Evolutionary conservation across 148 eudicot genomes (phyloP).

Genomic region (Drosera capensis): DNA sequence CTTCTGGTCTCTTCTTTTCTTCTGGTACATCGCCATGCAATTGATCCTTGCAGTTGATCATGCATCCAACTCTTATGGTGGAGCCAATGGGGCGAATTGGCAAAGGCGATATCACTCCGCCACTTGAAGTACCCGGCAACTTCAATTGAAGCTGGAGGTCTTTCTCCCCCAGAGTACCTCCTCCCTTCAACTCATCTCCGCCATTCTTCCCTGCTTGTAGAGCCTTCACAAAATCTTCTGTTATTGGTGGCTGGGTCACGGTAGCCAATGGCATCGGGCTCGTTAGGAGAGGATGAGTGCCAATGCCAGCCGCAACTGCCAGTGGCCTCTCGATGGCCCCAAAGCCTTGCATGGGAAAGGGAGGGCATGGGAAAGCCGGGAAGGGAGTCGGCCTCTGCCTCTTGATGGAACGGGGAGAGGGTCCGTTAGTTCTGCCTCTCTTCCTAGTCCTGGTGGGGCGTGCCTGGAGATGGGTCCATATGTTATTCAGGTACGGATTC

Average conservation of each 20-base stretch:
- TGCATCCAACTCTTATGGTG: slow-evolving; percentile 24
- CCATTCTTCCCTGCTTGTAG: too few relatives aligned
- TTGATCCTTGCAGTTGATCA: slow-evolving; percentile 22
- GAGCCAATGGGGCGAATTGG: slow-evolving; percentile 55
- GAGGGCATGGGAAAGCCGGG: too few relatives aligned
- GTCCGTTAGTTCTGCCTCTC: slow-evolving; percentile 50
- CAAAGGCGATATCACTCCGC: background rate
- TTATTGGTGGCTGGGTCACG: background rate
- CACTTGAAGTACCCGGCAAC: slow-evolving; percentile 5
- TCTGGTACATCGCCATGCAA: background rate
- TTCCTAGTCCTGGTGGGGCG: slow-evolving; percentile 61
- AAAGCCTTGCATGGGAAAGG: slow-evolving; percentile 20
- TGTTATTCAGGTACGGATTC: slow-evolving; percentile 30
- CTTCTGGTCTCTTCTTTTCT: slow-evolving; percentile 7
- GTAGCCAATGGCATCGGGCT: background rate
- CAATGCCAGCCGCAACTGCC: too few relatives aligned
- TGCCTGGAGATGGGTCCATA: slow-evolving; percentile 61
- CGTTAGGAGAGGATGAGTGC: slow-evolving; percentile 9
- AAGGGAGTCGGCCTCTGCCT: too few relatives aligned
- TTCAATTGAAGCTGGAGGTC: slow-evolving; percentile 33
- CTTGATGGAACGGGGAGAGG: slow-evolving; percentile 20
- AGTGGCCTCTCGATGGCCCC: too few relatives aligned
- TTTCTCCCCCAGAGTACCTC: slow-evolving; percentile 31
- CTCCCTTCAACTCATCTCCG: too few relatives aligned
- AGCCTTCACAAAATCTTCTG: too few relatives aligned